These are phyloP conservation scores for Alternaria rosae DNA, from an alignment of 2,329 filamentous ascomycete genomes.

Conservation along the genomic window DNA sequence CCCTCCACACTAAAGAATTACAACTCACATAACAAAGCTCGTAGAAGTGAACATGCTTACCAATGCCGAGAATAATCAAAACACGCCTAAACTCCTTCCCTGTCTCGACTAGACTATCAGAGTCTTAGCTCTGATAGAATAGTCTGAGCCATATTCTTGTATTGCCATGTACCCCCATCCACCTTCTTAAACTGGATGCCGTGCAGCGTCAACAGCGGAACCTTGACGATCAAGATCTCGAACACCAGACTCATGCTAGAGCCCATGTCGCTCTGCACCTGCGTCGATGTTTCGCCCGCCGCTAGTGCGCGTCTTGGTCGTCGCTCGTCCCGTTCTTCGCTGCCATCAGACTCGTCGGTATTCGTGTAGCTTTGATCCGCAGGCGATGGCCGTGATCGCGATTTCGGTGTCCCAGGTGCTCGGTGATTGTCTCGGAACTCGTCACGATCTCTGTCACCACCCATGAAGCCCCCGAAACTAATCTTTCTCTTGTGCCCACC, in stretches of 20 bases:
- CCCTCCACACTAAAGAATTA: slow-evolving; percentile 10
- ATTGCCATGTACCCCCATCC: slow-evolving; percentile 95
- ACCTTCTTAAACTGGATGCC: slow-evolving; percentile 99
- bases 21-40: slow-evolving; percentile 10
- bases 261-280: slow-evolving; percentile 88
- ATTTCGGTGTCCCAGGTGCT: slow-evolving; percentile 58
- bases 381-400: slow-evolving; percentile 54
- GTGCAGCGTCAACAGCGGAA: slow-evolving; percentile 88
- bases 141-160: slow-evolving; percentile 97
- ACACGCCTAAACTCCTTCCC: slow-evolving; percentile 2
- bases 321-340: slow-evolving; percentile 61
- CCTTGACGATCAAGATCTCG: slow-evolving; percentile 97
- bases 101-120: slow-evolving; percentile 3
- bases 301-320: slow-evolving; percentile 51
- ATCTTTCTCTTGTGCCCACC: slow-evolving; percentile 75
- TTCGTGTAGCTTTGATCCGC: slow-evolving; percentile 80
- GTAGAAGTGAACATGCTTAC: slow-evolving; percentile 8
- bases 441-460: slow-evolving; percentile 65
- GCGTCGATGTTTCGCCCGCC: slow-evolving; percentile 87
- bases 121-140: slow-evolving; percentile 78
- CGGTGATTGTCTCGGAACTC: slow-evolving; percentile 70
- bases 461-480: slow-evolving; percentile 77
- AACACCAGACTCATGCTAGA: slow-evolving; percentile 86
- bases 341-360: slow-evolving; percentile 85
- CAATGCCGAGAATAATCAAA: slow-evolving; percentile 8